phyloP scores from a whole-genome alignment of 495 filamentous ascomycete genomes.

The Xylaria flabelliformis region DNA sequence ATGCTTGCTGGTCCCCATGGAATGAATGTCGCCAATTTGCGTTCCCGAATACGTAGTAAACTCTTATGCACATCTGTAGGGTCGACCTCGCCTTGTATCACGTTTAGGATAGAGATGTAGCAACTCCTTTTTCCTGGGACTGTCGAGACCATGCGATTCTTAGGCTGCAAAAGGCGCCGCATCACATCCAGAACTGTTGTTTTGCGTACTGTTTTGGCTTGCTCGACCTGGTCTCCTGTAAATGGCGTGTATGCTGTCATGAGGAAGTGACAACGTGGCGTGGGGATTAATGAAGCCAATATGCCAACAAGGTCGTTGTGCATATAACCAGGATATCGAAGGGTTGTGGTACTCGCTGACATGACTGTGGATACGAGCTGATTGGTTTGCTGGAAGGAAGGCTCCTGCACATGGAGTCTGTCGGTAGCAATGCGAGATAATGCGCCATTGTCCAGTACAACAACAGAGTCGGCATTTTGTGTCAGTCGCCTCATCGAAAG shows the following conservation, averaged over 20 bases:
- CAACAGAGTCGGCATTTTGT: conserved; percentile 96
- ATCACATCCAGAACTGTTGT: conserved; percentile 98
- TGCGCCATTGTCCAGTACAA: conserved; percentile 97
- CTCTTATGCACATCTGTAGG: conserved; percentile 98
- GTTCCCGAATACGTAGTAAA: conserved; percentile 92
- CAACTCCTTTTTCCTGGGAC: conserved; percentile 95
- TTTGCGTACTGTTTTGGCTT: conserved; percentile 95
- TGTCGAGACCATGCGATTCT: conserved; percentile 98
- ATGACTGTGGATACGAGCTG: conserved; percentile 98
- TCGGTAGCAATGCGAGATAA: conserved; percentile 93
- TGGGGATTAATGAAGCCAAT: conserved; percentile 93
- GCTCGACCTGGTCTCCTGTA: conserved; percentile 91
- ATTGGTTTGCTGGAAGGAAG: conserved; percentile 96
- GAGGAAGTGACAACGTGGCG: conserved; percentile 94
- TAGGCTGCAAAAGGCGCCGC: conserved; percentile 92
- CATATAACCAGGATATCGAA: conserved; percentile 98
- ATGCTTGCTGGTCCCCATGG: conserved; percentile 99
- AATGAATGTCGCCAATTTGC: conserved; percentile 92
- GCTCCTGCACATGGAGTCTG: conserved; percentile 88
- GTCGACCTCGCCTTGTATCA: conserved; percentile 97
- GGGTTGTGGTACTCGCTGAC: conserved; percentile 95
- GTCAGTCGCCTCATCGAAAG: conserved; percentile 89
- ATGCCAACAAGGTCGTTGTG: conserved; percentile 98
- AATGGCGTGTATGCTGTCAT: conserved; percentile 99
- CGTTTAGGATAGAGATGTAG: conserved; percentile 98